A percentile compares a stretch with the other conserved stretches of the same genome.
These are phyloP conservation scores for Sisymbrium altissimum DNA, from an alignment of 345 rosid species.

Conservation along the genomic window DNA sequence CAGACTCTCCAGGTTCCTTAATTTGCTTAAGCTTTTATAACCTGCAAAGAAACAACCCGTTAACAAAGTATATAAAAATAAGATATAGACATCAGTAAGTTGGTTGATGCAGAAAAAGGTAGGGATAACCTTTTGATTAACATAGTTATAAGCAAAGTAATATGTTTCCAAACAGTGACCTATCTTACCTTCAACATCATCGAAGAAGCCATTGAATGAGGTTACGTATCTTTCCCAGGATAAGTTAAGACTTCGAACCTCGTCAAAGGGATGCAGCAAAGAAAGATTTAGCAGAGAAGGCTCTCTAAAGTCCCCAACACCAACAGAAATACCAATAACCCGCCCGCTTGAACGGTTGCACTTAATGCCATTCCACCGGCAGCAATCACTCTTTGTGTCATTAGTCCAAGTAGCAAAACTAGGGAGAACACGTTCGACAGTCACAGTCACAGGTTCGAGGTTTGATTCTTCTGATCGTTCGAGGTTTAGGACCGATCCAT, in stretches of 20 bases:
- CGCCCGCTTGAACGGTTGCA: neutral
- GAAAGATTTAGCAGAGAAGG: conserved; percentile 4
- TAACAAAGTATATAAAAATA: too few species aligned
- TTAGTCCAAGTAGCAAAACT: neutral
- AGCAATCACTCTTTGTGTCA: neutral
- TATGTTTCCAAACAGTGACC: too few species aligned
- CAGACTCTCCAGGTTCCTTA: neutral
- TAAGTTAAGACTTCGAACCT: neutral
- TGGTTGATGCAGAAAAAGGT: too few species aligned
- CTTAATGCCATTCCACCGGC: neutral
- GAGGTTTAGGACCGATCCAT: too few species aligned
- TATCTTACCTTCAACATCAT: neutral
- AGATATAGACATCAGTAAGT: too few species aligned
- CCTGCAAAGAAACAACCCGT: neutral
- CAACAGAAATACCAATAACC: neutral
- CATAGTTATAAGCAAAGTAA: too few species aligned
- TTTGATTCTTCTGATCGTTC: too few species aligned
- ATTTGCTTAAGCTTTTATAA: neutral
- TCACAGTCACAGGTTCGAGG: too few species aligned
- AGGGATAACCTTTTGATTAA: too few species aligned
- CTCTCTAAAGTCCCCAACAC: too few species aligned
- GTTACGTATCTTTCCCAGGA: neutral
- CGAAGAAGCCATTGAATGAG: neutral
- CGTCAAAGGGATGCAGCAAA: neutral
- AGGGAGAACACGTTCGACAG: too few species aligned